Percentiles rank a stretch among this genome's conserved stretches.
Conservation (phyloP, 257 asterid genomes). For the Fraxinus cuspidata region DNA sequence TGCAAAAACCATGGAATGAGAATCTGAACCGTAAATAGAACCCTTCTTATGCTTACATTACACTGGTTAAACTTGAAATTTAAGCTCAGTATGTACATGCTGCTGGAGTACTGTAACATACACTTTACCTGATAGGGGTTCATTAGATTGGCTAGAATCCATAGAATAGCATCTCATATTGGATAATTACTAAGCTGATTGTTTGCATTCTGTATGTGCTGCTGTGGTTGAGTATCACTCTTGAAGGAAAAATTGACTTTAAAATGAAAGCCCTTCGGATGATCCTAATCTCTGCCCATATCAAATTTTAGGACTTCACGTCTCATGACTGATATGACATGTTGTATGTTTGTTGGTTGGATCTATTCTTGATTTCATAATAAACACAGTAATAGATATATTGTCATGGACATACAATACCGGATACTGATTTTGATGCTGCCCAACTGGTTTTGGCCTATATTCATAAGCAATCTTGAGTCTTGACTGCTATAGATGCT, state of each 20-base stretch:
- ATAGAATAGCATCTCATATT: background rate
- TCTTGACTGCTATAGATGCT: background rate
- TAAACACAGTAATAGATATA: background rate
- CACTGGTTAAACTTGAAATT: background rate
- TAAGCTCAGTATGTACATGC: background rate
- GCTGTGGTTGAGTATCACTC: background rate
- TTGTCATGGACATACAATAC: background rate
- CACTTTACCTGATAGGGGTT: background rate
- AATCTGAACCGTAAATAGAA: background rate
- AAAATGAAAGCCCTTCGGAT: background rate
- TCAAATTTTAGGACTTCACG: background rate
- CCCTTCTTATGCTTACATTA: background rate
- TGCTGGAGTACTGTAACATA: background rate
- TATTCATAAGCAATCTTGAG: background rate
- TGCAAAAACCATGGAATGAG: background rate
- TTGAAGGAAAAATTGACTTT: background rate
- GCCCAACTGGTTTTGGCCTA: background rate
- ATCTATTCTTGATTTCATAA: background rate
- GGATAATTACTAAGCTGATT: background rate
- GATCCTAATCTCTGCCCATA: background rate
- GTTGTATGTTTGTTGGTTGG: background rate
- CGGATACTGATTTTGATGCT: background rate
- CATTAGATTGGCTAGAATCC: background rate
- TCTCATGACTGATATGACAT: background rate
- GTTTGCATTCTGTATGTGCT: background rate